phyloP scores from a whole-genome alignment of 1,284 basidiomycete species.

The Trametes pubescens region DNA sequence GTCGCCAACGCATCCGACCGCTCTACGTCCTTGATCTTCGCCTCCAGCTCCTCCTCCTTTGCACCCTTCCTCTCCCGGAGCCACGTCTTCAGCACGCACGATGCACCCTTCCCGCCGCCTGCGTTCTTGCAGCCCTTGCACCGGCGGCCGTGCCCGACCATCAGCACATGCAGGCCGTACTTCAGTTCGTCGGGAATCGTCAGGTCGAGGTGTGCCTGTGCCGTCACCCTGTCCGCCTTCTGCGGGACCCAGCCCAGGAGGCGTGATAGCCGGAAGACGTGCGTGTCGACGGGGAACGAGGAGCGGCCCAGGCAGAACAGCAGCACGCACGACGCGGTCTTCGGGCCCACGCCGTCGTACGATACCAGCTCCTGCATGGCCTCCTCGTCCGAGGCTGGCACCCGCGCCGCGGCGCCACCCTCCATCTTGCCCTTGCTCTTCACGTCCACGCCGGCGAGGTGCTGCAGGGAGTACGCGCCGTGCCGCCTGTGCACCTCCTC shows the following conservation, averaged over 20 bases:
- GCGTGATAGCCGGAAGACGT: conserved; percentile 72
- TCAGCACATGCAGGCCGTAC: conserved; percentile 75
- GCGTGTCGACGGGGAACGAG: conserved; percentile 83
- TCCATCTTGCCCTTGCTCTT: conserved; percentile 21
- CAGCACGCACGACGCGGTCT: conserved; percentile 81
- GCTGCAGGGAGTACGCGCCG: conserved; percentile 63
- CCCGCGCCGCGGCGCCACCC: conserved; percentile 40
- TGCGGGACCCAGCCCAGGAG: conserved; percentile 75
- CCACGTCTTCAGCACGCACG: conserved; percentile 45
- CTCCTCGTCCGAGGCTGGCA: conserved; percentile 54
- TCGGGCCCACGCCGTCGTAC: conserved; percentile 78
- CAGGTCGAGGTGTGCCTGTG: conserved; percentile 77
- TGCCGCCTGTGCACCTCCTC: conserved; percentile 59
- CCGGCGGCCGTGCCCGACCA: conserved; percentile 69
- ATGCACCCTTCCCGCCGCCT: conserved; percentile 35
- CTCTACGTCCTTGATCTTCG: conserved; percentile 29
- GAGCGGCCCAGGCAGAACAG: conserved; percentile 80
- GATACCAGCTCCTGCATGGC: conserved; percentile 77
- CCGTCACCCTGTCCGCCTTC: conserved; percentile 68
- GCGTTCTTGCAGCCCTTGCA: conserved; percentile 61
- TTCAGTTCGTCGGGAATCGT: conserved; percentile 70
- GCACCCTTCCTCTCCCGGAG: conserved; percentile 36
- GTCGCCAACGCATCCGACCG: conserved; percentile 31
- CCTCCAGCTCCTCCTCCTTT: conserved; percentile 36
- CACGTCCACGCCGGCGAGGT: conserved; percentile 51